Base-by-base conservation (phyloP, 495 filamentous ascomycete genomes). In the Penicilliopsis zonata region DNA sequence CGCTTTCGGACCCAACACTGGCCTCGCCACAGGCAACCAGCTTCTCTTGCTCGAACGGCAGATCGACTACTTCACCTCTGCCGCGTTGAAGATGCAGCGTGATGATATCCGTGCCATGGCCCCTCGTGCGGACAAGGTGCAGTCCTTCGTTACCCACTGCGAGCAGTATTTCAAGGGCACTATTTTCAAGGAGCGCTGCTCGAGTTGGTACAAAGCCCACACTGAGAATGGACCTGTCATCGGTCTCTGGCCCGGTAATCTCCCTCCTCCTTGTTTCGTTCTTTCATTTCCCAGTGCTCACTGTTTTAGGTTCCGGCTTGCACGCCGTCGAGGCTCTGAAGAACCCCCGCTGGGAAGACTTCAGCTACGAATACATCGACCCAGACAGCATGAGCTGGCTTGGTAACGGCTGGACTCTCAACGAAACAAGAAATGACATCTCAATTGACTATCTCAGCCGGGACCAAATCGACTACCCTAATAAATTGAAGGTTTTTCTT, bases 171-270 rank as follows among this genome's bases (percentile, higher is more conserved):
- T 71, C 39, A 36, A 52, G 8, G 45, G 47, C 13, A 70, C 61
- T 1, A 62, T 69, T 1, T 74, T 65, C 46, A 42, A 50, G 4
- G 41, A 53, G 20, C 48, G 60, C 10, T 74, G 70, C 35, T 56
- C 61, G 10, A 68, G 63, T n/a, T 72, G 68, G 67, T 72, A 74
- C 41, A 73, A 70, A 37, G 52, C 51, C 9, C 58, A 58, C 1
- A 41, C 44, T 4, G 50, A 59, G 16, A 36, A 49, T 18, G 57
- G 59, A 15, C 40, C 53, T 12, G 38, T 64, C 12, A 52, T 47
- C 5, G 52, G 48, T 17, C 39, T 67, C 2, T 67, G 63, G 61
- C 60, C 63, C 25, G 63, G 61, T 53, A 51, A 34, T 49, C 31
- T 22, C 15, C 23, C 9, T 28, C 15, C 23, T 36, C 9, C 13